These are phyloP conservation scores for Metarhizium rileyi DNA, from an alignment of 2,329 filamentous ascomycete genomes.

Conservation along the genomic window DNA sequence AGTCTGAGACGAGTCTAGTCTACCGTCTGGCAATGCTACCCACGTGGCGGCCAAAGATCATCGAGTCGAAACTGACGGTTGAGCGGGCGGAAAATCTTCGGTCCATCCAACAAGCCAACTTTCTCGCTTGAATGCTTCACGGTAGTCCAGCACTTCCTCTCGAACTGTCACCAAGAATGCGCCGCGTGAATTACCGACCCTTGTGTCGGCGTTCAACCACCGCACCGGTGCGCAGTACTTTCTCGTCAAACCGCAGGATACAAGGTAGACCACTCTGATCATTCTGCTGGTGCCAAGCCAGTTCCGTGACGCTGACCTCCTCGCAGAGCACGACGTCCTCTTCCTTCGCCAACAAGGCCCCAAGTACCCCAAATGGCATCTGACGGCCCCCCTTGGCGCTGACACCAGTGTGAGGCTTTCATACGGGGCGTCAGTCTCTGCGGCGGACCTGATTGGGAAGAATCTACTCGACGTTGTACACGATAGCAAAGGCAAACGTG, in stretches of 20 bases:
- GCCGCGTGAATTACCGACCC: background rate
- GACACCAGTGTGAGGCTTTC: conserved; percentile 23
- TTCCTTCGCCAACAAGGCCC: conserved; percentile 29
- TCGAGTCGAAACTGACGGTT: background rate
- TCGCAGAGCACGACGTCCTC: conserved; percentile 29
- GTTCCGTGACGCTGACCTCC: background rate
- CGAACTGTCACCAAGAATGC: background rate
- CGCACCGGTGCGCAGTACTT: conserved; percentile 1
- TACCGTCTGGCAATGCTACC: background rate
- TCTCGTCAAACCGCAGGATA: conserved; percentile 19
- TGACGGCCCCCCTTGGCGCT: conserved; percentile 25
- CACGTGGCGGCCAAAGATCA: background rate
- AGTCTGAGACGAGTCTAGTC: no score
- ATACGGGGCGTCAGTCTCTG: conserved; percentile 37
- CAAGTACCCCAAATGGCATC: conserved; percentile 27
- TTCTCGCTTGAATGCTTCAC: no score
- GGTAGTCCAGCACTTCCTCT: background rate
- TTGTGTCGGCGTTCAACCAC: background rate
- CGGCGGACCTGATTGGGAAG: conserved; percentile 54
- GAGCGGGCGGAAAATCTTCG: background rate
- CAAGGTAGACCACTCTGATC: conserved; percentile 12
- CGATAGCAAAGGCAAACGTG: conserved; percentile 38
- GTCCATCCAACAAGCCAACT: background rate
- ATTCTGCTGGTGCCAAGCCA: background rate
- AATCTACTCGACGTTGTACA: conserved; percentile 47